phyloP scores from a whole-genome alignment of 2,329 filamentous ascomycete species.

The Dothidotthia symphoricarpi region DNA sequence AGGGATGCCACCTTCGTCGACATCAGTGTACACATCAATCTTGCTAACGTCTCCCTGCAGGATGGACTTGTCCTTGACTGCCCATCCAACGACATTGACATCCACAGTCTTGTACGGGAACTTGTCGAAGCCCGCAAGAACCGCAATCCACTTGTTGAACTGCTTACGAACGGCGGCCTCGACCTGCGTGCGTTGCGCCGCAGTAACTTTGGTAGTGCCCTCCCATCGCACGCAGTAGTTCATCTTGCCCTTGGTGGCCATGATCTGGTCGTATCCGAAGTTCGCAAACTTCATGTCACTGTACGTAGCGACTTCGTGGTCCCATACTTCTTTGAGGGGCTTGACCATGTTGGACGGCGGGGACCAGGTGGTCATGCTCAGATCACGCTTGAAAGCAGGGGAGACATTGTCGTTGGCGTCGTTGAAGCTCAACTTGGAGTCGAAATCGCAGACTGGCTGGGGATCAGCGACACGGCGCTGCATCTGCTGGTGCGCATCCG shows the following conservation, averaged over 20 bases:
- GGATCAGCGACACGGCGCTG: constrained; percentile 13
- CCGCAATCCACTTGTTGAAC: constrained; percentile 46
- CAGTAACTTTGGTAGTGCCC: constrained; percentile 39
- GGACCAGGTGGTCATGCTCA: constrained; percentile 22
- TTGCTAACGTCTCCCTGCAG: constrained; percentile 40
- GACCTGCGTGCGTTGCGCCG: constrained; percentile 42
- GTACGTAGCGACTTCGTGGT: constrained; percentile 25
- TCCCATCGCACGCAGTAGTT: constrained; percentile 51
- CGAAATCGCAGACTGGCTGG: constrained; percentile 20
- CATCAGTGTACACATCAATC: constrained; percentile 46
- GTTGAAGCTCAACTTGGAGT: constrained; percentile 12
- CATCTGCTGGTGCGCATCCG: constrained; percentile 8
- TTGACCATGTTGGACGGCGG: constrained; percentile 26
- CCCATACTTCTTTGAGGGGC: constrained; percentile 25
- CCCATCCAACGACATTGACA: constrained; percentile 47
- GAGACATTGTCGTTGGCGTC: constrained; percentile 11
- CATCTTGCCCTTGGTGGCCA: constrained; percentile 36
- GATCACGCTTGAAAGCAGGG: constrained; percentile 16
- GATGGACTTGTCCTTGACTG: constrained; percentile 41
- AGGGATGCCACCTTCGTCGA: constrained; percentile 43
- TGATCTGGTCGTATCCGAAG: constrained; percentile 34
- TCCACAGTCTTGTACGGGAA: constrained; percentile 46
- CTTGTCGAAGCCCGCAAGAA: constrained; percentile 47
- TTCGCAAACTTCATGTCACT: constrained; percentile 30
- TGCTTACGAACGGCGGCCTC: constrained; percentile 37